Base-by-base conservation (phyloP, 176 grass and related monocot genomes). In the Aegilops sharonensis region DNA sequence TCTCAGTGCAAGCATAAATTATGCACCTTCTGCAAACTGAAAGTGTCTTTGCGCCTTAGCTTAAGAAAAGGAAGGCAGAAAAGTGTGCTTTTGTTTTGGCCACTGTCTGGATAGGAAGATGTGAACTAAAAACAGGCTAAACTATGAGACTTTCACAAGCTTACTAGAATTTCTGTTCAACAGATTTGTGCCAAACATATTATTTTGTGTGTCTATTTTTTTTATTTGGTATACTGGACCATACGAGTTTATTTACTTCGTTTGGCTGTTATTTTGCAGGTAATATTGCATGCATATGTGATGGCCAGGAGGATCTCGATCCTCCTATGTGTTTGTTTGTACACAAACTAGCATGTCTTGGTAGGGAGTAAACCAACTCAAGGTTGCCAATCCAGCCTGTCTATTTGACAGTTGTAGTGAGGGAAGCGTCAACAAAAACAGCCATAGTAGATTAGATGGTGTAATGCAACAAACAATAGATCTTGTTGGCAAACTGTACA, bases 401-500 rank as follows among this genome's bases (percentile, higher is more conserved):
- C 25, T 64, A 10, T 23, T 45, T 80, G 47, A 23, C 52, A 36
- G 32, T 65, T 78, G 39, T 78, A 56, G 63, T 61, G 72, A 60
- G 52, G 65, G 57, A 63, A 91, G 25, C 37, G 9, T 13, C 69
- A 23, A 54, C 35, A 77, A 63, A 39, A 54, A 23, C 6, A 9
- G 62, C 50, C 17, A 18, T 20, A 68, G 56, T 76, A 81, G 54
- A 21, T 59, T 73, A n/a, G 47, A 15, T 69, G 72, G 20, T 61
- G 80, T 54, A 13, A 35, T 61, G 14, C 40, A 78, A 9, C 52
- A 12, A 78, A 78, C 8, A 54, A 25, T 15, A 52, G 34, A 31
- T 78, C 29, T 30, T 57, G 24, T 79, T 75, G 21, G 27, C 11
- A 66, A 64, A 68, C 42, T 82, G 39, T 91, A 85, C 50, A 91